Evolutionary conservation across 441 rosid species (phyloP).

Genomic region (Cnidoscolus chayamansa): DNA sequence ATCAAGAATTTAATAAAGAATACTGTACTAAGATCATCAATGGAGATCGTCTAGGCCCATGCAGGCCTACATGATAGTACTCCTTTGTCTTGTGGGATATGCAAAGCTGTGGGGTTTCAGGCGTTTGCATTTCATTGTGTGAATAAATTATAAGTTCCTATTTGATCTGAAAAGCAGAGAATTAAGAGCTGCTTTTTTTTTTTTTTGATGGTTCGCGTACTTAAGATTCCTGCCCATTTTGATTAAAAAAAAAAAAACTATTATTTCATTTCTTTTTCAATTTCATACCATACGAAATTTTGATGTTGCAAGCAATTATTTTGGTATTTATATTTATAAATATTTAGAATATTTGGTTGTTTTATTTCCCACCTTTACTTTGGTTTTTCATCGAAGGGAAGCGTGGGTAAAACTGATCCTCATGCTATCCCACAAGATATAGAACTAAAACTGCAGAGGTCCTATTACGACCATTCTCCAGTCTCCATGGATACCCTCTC

Average conservation of each 20-base stretch:
- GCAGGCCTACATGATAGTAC: background rate
- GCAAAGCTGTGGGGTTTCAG: background rate
- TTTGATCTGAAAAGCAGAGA: too few relatives aligned
- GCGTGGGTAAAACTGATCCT: background rate
- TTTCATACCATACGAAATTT: too few relatives aligned
- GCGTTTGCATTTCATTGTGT: background rate
- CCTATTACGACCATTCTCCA: background rate
- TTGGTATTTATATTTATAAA: too few relatives aligned
- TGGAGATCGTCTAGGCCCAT: background rate
- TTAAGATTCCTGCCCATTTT: too few relatives aligned
- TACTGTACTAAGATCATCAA: background rate
- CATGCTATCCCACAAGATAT: background rate
- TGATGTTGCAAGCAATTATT: too few relatives aligned
- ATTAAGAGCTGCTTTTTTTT: too few relatives aligned
- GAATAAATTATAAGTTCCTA: too few relatives aligned
- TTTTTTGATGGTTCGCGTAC: too few relatives aligned
- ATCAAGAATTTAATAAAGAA: background rate
- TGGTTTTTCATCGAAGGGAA: background rate
- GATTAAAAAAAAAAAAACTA: too few relatives aligned
- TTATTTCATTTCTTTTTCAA: too few relatives aligned
- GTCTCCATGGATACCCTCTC: slow-evolving; percentile 53
- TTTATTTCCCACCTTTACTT: too few relatives aligned
- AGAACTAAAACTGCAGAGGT: background rate
- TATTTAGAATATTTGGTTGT: too few relatives aligned
- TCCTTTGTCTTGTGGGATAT: background rate